phyloP scores from a whole-genome alignment of 2,329 filamentous ascomycete genomes.

The Hypoxylon sp. region DNA sequence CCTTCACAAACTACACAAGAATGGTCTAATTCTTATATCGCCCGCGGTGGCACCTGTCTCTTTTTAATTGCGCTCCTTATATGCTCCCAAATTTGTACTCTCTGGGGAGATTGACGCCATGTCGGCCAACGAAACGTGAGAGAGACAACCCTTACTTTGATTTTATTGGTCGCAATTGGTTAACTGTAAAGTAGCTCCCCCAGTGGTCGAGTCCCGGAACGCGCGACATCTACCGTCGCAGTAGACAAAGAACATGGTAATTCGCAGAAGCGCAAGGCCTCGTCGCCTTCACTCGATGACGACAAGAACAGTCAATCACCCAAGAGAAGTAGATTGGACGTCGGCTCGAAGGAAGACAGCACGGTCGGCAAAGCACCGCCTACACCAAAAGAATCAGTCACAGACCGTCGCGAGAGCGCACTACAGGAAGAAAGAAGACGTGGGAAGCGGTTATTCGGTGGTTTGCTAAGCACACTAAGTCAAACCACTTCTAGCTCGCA shows the following conservation, averaged over 20 bases:
- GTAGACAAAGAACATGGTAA: conserved; percentile 33
- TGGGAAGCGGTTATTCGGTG: conserved; percentile 88
- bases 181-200: conserved; percentile 42
- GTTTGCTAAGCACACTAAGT: conserved; percentile 82
- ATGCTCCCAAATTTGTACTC: conserved; percentile 4
- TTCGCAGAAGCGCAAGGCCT: conserved; percentile 55
- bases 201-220: conserved; percentile 37
- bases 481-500: conserved; percentile 75
- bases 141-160: conserved; percentile 26
- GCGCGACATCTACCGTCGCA: conserved; percentile 36
- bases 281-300: conserved; percentile 40
- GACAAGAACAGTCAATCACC: conserved; percentile 47
- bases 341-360: conserved; percentile 40
- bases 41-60: conserved; percentile 27
- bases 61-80: conserved; percentile 19
- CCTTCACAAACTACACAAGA: conserved; percentile 16
- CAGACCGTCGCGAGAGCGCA: conserved; percentile 60
- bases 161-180: conserved; percentile 41
- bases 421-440: conserved; percentile 83
- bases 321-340: conserved; percentile 48
- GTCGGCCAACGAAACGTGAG: conserved; percentile 47
- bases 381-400: conserved; percentile 35
- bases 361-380: conserved; percentile 25
- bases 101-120: conserved; percentile 31
- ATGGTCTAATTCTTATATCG: conserved; percentile 31